phyloP scores from a whole-genome alignment of 306 rosid genomes.

The Cucurbita pepo region DNA sequence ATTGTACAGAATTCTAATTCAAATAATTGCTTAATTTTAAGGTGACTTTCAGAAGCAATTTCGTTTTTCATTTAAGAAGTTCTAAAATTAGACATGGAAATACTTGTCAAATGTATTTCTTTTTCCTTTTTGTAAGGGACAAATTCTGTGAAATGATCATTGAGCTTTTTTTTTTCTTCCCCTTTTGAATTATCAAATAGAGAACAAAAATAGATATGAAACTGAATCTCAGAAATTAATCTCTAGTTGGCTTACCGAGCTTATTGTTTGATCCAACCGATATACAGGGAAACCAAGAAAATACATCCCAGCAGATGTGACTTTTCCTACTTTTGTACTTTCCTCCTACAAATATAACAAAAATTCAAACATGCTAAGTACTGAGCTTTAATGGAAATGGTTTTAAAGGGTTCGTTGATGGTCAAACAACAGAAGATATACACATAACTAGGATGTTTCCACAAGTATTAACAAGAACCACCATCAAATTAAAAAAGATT shows the following conservation, averaged over 20 bases:
- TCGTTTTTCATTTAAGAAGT: not conserved
- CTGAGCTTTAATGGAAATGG: not conserved
- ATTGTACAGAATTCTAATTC: not conserved
- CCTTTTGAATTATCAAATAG: not conserved
- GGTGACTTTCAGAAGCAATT: not conserved
- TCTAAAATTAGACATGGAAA: not conserved
- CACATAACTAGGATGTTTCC: not conserved
- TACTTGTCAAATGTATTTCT: not conserved
- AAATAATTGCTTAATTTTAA: not conserved
- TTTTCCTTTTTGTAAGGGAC: not conserved
- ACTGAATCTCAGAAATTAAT: not conserved
- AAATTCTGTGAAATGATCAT: not conserved
- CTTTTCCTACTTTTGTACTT: slow-evolving; percentile 68
- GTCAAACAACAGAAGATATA: not conserved
- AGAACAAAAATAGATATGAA: not conserved
- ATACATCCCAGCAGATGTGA: slow-evolving; percentile 92
- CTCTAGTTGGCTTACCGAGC: slow-evolving; percentile 46
- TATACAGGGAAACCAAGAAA: slow-evolving; percentile 97
- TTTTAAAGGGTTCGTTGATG: not conserved
- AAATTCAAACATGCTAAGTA: slow-evolving; percentile 10
- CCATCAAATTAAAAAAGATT: not conserved
- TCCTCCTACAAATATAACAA: slow-evolving; percentile 58
- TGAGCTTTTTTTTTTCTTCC: not conserved
- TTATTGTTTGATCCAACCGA: slow-evolving; percentile 69
- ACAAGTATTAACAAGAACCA: not conserved